Evolutionary conservation across 23 red algal genomes (phyloP).

Genomic region (Gracilaria vermiculophylla): DNA sequence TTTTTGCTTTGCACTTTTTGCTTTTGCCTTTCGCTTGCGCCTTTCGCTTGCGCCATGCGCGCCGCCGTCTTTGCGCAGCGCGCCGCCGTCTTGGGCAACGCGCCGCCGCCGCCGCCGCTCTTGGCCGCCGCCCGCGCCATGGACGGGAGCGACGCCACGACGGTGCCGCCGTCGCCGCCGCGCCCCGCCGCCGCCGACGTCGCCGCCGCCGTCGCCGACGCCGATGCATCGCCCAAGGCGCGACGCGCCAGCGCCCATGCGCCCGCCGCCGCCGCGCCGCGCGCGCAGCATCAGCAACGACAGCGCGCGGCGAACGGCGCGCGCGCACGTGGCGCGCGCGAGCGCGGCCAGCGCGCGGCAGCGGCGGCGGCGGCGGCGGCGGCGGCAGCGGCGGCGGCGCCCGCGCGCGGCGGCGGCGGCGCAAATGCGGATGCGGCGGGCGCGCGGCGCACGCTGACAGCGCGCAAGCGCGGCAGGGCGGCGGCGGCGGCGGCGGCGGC

Average conservation of each 20-base stretch:
- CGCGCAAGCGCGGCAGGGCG: neutral
- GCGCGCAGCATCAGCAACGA: neutral
- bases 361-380: neutral
- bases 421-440: neutral
- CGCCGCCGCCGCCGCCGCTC: neutral
- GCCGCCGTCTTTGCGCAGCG: no score
- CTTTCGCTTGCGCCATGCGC: no score
- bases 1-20: no score
- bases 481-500: no score
- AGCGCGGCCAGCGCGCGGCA: neutral
- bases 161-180: neutral
- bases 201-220: no score
- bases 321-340: neutral
- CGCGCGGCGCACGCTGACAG: neutral
- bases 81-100: no score
- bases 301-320: neutral
- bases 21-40: no score
- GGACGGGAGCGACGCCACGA: conserved; percentile 3
- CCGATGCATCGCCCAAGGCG: no score
- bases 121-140: neutral
- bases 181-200: neutral
- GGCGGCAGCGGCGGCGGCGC: neutral
- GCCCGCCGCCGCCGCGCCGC: no score
- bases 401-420: neutral
- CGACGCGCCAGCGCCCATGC: no score